These are phyloP conservation scores for Mayamaea pseudoterrestris DNA, from an alignment of 108 stramenopile species.

Conservation along the genomic window DNA sequence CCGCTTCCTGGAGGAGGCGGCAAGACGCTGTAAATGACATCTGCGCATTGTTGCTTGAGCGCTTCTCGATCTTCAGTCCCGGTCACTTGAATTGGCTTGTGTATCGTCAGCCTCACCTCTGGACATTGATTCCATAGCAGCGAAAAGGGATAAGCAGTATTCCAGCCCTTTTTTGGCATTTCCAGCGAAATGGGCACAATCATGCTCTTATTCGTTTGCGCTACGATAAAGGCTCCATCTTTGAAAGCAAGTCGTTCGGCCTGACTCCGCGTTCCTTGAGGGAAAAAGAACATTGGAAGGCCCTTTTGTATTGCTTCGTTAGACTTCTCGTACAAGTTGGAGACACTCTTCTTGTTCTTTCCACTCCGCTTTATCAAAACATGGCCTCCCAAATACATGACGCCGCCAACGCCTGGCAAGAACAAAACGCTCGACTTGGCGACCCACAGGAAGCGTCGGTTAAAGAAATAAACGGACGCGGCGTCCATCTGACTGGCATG, in stretches of 20 bases:
- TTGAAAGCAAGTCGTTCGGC: conserved; percentile 64
- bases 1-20: conserved; percentile 19
- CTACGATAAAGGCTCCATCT: conserved; percentile 72
- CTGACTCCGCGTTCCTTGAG: conserved; percentile 75
- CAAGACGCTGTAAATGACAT: conserved; percentile 61
- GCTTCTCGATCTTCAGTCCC: conserved; percentile 42
- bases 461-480: conserved; percentile 41
- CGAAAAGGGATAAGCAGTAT: conserved; percentile 56
- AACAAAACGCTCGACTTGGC: conserved; percentile 52
- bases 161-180: conserved; percentile 61
- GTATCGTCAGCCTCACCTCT: conserved; percentile 45
- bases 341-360: conserved; percentile 21
- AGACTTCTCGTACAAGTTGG: conserved; percentile 42
- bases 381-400: conserved; percentile 54
- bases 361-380: conserved; percentile 51
- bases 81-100: conserved; percentile 36
- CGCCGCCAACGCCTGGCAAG: conserved; percentile 66
- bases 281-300: conserved; percentile 75
- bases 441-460: conserved; percentile 63
- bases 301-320: conserved; percentile 46
- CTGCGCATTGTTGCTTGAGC: conserved; percentile 49
- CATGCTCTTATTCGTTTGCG: conserved; percentile 34
- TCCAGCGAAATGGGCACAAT: conserved; percentile 65
- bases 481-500: conserved; percentile 71
- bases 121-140: conserved; percentile 19